Conservation (phyloP, 768 basidiomycete genomes). For the Cystofilobasidium capitatum region DNA sequence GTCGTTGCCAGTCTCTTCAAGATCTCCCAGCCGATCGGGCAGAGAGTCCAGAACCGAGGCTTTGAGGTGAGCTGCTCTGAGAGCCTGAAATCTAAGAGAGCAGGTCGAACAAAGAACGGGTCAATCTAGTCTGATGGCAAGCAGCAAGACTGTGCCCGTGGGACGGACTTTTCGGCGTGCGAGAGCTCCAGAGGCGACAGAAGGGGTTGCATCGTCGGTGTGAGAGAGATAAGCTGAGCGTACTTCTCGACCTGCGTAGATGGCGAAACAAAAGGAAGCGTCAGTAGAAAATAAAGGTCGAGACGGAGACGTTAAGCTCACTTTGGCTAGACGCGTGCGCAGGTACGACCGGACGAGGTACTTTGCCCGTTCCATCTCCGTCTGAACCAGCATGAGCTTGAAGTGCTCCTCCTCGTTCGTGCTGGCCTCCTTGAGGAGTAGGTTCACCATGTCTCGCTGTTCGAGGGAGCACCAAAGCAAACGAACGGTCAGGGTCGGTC, state of each 20-base stretch:
- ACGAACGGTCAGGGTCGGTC: not conserved
- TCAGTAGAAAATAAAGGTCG: slow-evolving; percentile 10
- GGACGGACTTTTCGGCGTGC: slow-evolving; percentile 60
- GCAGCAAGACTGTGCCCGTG: not conserved
- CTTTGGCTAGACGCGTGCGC: slow-evolving; percentile 76
- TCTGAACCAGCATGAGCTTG: slow-evolving; percentile 83
- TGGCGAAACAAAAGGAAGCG: not conserved
- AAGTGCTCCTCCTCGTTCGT: slow-evolving; percentile 90
- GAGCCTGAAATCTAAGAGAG: slow-evolving; percentile 54
- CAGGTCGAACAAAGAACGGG: not conserved
- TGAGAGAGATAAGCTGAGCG: slow-evolving; percentile 64
- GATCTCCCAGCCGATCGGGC: slow-evolving; percentile 61
- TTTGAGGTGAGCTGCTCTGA: slow-evolving; percentile 68
- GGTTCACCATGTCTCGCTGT: slow-evolving; percentile 67
- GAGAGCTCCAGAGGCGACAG: slow-evolving; percentile 71
- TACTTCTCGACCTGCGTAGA: slow-evolving; percentile 71
- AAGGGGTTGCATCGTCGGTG: slow-evolving; percentile 61
- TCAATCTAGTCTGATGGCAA: not conserved
- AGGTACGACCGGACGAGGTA: slow-evolving; percentile 85
- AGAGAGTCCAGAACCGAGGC: slow-evolving; percentile 72
- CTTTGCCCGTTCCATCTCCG: slow-evolving; percentile 87
- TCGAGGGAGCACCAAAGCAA: not conserved
- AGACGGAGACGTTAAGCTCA: slow-evolving; percentile 34
- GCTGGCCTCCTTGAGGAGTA: slow-evolving; percentile 64
- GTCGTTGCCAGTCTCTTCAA: slow-evolving; percentile 72